Evolutionary conservation across 1,139 yeast species (phyloP), one percentile per base, ranked within the genome.

Genomic region (Magnusiomyces fungicola): DNA sequence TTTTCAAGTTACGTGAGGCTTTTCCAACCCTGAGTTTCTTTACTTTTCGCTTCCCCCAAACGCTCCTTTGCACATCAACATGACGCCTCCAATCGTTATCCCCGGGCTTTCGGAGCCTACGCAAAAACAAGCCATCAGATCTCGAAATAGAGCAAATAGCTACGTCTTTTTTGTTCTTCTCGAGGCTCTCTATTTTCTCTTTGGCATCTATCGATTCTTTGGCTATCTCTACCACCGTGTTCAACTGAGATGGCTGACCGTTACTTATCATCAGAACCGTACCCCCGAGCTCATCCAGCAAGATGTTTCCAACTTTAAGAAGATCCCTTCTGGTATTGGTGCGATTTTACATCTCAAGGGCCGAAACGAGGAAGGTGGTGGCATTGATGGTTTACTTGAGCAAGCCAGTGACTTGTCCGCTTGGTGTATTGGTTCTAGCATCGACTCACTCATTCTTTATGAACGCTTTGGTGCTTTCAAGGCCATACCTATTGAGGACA

Each of bases 301-400:
- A 54, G 98, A 94, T 67, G 89, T 88, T 39, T 72, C 73, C 53
- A 76, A 78, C 58, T 69, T 92, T 52, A 62, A 73, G 45, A 92
- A 92, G 65, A 75, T 89, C 41, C 99, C 99, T 2, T 76, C 75
- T 55, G 75, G 85, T 49, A 60, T 92, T 23, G 83, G 95, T 10
- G 80, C 86, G 30, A 80, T 92, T 18, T 68, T 92, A 53, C 81
- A 79, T 56, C 74, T 82, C 61, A 79, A 80, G 59, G 78, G 83
- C 43, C 89, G 80, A 49, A 92, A 83, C 57, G 94, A 85, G 61
- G 89, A 86, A 53, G 96, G 95, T 24, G 98, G 97, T 1, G 97
- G 97, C 1, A 67, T 84, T 43, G 90, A 84, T 53, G 96, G 95
- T 0, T 72, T 94, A 43, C 72, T 90, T 60, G 80, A 77, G 58